Evolutionary conservation across 2,329 filamentous ascomycete genomes (phyloP).

Genomic region (Pyricularia grisea): DNA sequence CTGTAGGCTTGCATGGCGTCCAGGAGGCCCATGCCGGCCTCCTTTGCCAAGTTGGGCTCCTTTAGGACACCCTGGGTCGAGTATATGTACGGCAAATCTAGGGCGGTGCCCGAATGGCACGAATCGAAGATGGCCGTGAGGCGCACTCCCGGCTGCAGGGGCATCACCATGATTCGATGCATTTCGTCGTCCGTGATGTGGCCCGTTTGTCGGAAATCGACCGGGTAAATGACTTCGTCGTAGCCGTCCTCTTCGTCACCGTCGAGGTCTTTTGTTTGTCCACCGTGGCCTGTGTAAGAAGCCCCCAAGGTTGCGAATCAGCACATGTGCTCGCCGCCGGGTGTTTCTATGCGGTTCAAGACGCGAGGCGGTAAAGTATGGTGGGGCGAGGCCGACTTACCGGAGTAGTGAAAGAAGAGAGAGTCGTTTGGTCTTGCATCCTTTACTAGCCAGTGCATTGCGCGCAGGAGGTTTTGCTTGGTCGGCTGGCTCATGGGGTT

Average conservation of each 20-base stretch:
- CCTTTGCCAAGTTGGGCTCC: constrained; percentile 58
- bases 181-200: constrained; percentile 80
- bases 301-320: neutral
- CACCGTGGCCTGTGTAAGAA: constrained; percentile 55
- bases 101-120: constrained; percentile 57
- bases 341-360: neutral
- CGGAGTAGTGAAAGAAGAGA: constrained; percentile 95
- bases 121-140: constrained; percentile 57
- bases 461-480: constrained; percentile 87
- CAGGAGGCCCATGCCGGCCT: constrained; percentile 55
- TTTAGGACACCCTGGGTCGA: constrained; percentile 61
- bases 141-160: constrained; percentile 44
- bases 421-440: constrained; percentile 89
- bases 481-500: constrained; percentile 96
- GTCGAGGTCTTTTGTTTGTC: constrained; percentile 71
- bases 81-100: constrained; percentile 61
- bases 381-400: constrained; percentile 33
- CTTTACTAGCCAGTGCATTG: constrained; percentile 97
- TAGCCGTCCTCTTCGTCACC: constrained; percentile 76
- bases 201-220: constrained; percentile 70
- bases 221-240: constrained; percentile 76
- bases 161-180: constrained; percentile 61
- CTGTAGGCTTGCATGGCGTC: constrained; percentile 49
- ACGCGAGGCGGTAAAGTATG: neutral
- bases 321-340: neutral